Percentiles rank a stretch among this genome's conserved stretches.
These are phyloP conservation scores for Skeletonema menzelii DNA, from an alignment of 108 stramenopile species.

Conservation along the genomic window DNA sequence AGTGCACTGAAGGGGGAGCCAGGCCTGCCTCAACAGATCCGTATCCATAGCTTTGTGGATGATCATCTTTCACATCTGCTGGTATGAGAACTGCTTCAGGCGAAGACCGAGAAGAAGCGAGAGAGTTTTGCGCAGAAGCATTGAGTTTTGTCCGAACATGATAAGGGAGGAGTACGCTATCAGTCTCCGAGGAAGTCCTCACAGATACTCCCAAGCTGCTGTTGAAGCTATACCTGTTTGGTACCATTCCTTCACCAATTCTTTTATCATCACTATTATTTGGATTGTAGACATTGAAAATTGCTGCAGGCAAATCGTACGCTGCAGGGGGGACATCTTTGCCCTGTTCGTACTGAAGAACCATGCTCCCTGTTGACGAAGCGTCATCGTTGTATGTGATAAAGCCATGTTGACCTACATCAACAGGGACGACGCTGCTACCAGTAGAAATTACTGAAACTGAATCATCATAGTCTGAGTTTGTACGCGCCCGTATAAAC, in stretches of 20 bases:
- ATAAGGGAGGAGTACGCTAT: not conserved
- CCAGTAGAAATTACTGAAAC: conserved; percentile 14
- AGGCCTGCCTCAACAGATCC: conserved; percentile 13
- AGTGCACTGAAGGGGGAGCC: not conserved
- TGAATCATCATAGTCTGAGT: conserved; percentile 8
- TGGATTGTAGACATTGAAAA: conserved; percentile 12
- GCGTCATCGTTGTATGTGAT: conserved; percentile 30
- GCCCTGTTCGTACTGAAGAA: conserved; percentile 19
- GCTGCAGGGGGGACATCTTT: conserved; percentile 18
- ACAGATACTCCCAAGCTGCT: not conserved
- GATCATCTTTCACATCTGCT: not conserved
- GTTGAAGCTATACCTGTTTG: not conserved
- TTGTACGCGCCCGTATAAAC: conserved; percentile 13
- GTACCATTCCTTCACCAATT: not conserved
- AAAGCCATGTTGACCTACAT: conserved; percentile 36
- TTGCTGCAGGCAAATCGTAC: conserved; percentile 22
- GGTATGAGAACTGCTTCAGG: not conserved
- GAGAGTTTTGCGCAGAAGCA: not conserved
- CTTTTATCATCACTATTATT: not conserved
- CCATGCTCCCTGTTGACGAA: conserved; percentile 30
- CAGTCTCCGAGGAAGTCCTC: not conserved
- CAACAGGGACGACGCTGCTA: conserved; percentile 32
- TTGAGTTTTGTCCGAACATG: not conserved
- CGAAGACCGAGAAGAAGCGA: too few relatives aligned
- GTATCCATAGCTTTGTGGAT: not conserved